Evolutionary conservation across 768 basidiomycete genomes (phyloP), one percentile per base, ranked within the genome.

Genomic region (Pleurotus citrinopileatus): DNA sequence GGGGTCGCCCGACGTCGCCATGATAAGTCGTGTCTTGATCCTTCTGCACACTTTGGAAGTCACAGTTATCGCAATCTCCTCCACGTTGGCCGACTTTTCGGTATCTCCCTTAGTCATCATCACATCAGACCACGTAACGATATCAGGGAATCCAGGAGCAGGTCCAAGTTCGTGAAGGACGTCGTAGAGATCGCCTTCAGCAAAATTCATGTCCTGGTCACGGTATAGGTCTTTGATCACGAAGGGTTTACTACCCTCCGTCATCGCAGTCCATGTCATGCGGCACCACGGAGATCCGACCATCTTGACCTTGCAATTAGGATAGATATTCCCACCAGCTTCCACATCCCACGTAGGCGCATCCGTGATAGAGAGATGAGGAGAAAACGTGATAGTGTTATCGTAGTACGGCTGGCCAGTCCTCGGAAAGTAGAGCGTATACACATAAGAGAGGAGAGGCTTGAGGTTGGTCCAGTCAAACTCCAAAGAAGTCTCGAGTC

Each of bases 241-340:
- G 38, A 40, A 40, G 17, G 38, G 17, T 5, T 8, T 17, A 7
- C 17, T 19, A 12, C 38, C 38, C 10, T 13, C 15, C 12, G 38
- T 40, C 19, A 15, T n/a, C 10, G 40, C 40, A 23, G 51, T 40
- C 54, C 54, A 55, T 29, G 34, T 55, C 38, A 48, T 46, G 20
- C 47, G 44, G 22, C 23, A 17, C 47, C 55, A 51, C 7, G 55
- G 47, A 3, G 12, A 8, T 17, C 53, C 42, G 25, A 54, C 53
- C 2, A 15, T 17, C 9, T 22, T 15, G 27, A 23, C 42, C 3
- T 27, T n/a, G 26, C 53, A 54, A 9, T 43, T 29, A 4, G 8
- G 2, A 42, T 44, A 44, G 27, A 43, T 22, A 3, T n/a, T 13
- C 12, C 25, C 26, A 17, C 22, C 27, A 13, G 29, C n/a, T 17